Evolutionary conservation across 2,329 filamentous ascomycete genomes (phyloP), one percentile per base, ranked within the genome.

Genomic region (Penicillium polonicum): DNA sequence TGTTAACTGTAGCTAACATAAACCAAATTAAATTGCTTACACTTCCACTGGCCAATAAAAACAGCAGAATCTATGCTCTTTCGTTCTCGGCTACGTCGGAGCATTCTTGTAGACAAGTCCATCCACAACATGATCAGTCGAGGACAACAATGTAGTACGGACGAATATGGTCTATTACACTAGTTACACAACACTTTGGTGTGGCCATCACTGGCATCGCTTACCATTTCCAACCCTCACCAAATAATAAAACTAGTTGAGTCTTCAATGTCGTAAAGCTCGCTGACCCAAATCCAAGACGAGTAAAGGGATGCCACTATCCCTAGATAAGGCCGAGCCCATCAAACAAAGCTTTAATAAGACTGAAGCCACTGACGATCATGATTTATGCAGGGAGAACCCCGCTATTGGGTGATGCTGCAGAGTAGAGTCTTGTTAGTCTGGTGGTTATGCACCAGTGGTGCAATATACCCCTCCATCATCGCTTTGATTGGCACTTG

Each of bases 331-430:
- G 7, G 4, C 9, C 19, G 7, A 19, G 31, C 4, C 13, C 27
- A 48, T n/a, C 13, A 13, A 36, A 15, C 13, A 33, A 49, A 44
- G 19, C 21, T 35, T 43, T 9, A 25, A 46, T 39, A 50, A 39
- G 39, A 46, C 45, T 50, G 45, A 60, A 27, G 48, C 35, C 49
- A 61, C 51, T 12, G 53, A 57, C 58, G 60, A 64, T 62, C 61
- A 36, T 36, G 23, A 41, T 21, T 29, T n/a, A 41, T 54, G 59
- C 57, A 63, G 56, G 52, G 61, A 58, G 55, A 25, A 19, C 52
- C 55, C 60, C 49, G 48, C 55, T 59, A 62, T 56, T 57, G 50
- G 45, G 41, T 50, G 45, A 33, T 53, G 25, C 46, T 52, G 54
- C 52, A 60, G 54, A 33, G 23, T 39, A 29, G 48, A 43, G 13